Base-by-base conservation (phyloP, 2,329 filamentous ascomycete species). In the Penicillium sp. region DNA sequence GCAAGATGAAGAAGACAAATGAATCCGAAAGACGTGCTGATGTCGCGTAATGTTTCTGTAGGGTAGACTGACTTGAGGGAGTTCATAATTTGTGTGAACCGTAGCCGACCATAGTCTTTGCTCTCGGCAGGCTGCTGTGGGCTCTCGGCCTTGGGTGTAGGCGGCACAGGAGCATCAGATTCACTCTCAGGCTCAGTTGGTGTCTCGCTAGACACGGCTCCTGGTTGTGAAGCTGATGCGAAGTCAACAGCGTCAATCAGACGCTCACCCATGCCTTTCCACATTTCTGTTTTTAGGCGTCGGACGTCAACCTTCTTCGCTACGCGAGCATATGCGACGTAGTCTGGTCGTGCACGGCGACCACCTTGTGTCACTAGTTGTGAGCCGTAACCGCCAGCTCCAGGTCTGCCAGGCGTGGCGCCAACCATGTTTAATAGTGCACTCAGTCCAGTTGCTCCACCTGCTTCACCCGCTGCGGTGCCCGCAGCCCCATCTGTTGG, bases 51-150 rank as follows among this genome's bases (percentile, higher is more conserved):
- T 56, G 86, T 84, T 62, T 89, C 82, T 71, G 90, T 89, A 10
- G 91, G 87, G 68, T 99, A 99, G 7, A 96, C 91, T 4, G 81
- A 76, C 70, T 95, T 89, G 43, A 99, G 78, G 58, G 87, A 87
- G 70, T 96, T 95, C 85, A 99, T 95, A 56, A 99, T 86, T 18
- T 88, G 80, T 0, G 92, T 97, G 74, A 99, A 99, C 65, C 88
- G 91, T 61, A 97, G 81, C 3, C 80, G 72, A 58, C 76, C 75
- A 49, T 78, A 69, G 13, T 83, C 80, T 34, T 80, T 74, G 10
- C 63, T 53, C 8, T 68, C 67, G 10, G 62, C 58, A 35, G 64
- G 56, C 39, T 62, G 64, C 32, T 66, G 71, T 26, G 58, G 62
- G 36, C 56, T 63, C 14, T 56, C 50, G 11, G 61, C 45, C 67